Base-by-base conservation (phyloP, 1,139 yeast species). In the Kurtzmaniella quercitrusa region DNA sequence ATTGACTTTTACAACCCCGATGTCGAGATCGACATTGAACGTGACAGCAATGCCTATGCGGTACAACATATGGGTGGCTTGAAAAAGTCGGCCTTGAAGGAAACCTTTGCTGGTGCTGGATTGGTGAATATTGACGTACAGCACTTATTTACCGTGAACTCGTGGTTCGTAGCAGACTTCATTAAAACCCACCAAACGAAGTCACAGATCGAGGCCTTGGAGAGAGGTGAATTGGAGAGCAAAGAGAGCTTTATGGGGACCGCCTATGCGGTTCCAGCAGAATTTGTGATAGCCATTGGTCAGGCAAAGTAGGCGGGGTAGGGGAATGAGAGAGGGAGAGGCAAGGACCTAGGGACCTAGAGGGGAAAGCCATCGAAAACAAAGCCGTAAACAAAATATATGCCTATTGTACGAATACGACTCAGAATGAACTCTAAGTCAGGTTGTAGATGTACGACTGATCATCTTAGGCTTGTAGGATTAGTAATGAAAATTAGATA, bases 1-100 rank as follows among this genome's bases (percentile, higher is more conserved):
- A 44, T 68, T 14, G 77, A 72, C 49, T 68, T 71, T 46, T 65
- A 64, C 59, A 52, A 63, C 41, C 65, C 61, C 39, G 69, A 64
- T 42, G 63, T 59, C 8, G 70, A 63, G 42, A 27, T 10, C 15
- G 16, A 21, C 9, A 21, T 19, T 36, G 24, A n/a, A 9, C 18
- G 16, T n/a, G 36, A 14, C 6, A 31, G 36, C 18, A 25, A 7
- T 15, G 31, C 31, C 14, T 25, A 41, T 3, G 60, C 66, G 0
- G 70, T 65, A 1, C 58, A 59, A 41, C 71, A 66, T 49, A 66
- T 64, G 68, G 69, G 69, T 4, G 70, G 70, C 1, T 56, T 67
- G 40, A 63, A 59, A 39, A 52, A 57, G 16, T 55, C 54, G 8
- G 49, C 56, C 2, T 52, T 66, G 42, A 53, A 51, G 17, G 45